A percentile compares a stretch with the other conserved stretches of the same genome.
Conservation (phyloP, 345 rosid species). For the Boechera divaricarpa region DNA sequence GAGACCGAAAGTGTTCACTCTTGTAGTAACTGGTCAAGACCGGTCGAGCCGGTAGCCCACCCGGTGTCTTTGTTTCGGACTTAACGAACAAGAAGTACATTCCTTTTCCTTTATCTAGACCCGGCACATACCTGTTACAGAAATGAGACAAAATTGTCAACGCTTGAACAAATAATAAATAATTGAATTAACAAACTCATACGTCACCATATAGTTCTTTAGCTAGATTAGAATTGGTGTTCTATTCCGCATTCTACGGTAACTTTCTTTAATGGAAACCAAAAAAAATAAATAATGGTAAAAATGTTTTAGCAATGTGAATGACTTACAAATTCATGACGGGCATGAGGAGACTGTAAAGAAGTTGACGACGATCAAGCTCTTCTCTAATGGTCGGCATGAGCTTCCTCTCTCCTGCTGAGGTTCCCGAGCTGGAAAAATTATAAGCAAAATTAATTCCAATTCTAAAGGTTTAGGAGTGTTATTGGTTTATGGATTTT, state of each 20-base stretch:
- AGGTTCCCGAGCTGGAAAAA: slow-evolving; percentile 83
- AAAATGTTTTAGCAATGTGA: not conserved
- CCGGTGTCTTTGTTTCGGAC: slow-evolving; percentile 87
- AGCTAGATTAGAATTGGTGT: not conserved
- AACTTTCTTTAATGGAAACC: not conserved
- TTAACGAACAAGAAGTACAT: slow-evolving; percentile 85
- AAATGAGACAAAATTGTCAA: slow-evolving; percentile 30
- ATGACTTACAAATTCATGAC: slow-evolving; percentile 93
- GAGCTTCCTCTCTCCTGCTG: slow-evolving; percentile 96
- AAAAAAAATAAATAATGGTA: not conserved
- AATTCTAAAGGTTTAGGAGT: not conserved
- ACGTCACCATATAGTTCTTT: not conserved
- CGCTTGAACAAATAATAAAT: slow-evolving; percentile 21
- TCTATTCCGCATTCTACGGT: not conserved
- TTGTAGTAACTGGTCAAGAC: slow-evolving; percentile 98
- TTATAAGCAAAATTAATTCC: not conserved
- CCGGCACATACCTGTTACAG: slow-evolving; percentile 72
- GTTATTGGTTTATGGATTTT: not conserved
- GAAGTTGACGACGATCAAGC: slow-evolving; percentile 83
- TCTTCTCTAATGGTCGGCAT: slow-evolving; percentile 96
- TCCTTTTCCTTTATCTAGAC: slow-evolving; percentile 91
- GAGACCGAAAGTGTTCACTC: slow-evolving; percentile 82
- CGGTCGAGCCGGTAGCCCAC: slow-evolving; percentile 87
- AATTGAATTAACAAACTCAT: not conserved
- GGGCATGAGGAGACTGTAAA: slow-evolving; percentile 95